These are phyloP conservation scores for Cladosporium velox DNA, from an alignment of 2,329 filamentous ascomycete species.

Conservation along the genomic window DNA sequence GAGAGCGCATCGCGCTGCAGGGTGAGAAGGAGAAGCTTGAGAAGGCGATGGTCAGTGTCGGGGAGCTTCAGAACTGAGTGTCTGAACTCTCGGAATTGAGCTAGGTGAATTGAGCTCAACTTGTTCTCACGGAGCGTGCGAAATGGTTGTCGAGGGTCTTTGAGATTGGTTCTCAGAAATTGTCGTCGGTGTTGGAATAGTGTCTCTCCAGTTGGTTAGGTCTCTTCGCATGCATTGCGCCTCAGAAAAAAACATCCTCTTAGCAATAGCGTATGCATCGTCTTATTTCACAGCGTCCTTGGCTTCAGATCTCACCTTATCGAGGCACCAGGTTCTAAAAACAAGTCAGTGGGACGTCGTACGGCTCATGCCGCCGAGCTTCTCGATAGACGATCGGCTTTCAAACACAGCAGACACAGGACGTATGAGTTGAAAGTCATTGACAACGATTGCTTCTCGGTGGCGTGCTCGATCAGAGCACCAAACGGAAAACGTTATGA, in stretches of 20 bases:
- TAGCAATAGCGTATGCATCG: background rate
- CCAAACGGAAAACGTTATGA: background rate
- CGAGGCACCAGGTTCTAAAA: background rate
- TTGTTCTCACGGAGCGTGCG: background rate
- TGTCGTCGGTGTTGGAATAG: background rate
- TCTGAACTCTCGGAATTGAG: background rate
- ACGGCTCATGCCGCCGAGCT: background rate
- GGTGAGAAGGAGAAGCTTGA: constrained; percentile 35
- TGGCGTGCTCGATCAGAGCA: background rate
- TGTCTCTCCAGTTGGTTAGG: background rate
- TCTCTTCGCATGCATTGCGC: background rate
- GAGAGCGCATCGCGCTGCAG: constrained; percentile 30
- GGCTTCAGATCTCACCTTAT: background rate
- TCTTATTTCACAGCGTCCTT: background rate
- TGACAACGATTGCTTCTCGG: too few relatives aligned
- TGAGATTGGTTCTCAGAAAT: background rate
- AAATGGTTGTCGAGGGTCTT: background rate
- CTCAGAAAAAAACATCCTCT: background rate
- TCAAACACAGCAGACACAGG: background rate
- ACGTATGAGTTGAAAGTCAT: too few relatives aligned
- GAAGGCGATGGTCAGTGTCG: constrained; percentile 28
- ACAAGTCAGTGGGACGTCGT: background rate
- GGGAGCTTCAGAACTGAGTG: constrained; percentile 24
- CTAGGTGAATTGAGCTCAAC: background rate
- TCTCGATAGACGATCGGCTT: background rate